Conservation (phyloP, 2,329 filamentous ascomycete species). For the Pseudopyrenochaeta lycopersici region DNA sequence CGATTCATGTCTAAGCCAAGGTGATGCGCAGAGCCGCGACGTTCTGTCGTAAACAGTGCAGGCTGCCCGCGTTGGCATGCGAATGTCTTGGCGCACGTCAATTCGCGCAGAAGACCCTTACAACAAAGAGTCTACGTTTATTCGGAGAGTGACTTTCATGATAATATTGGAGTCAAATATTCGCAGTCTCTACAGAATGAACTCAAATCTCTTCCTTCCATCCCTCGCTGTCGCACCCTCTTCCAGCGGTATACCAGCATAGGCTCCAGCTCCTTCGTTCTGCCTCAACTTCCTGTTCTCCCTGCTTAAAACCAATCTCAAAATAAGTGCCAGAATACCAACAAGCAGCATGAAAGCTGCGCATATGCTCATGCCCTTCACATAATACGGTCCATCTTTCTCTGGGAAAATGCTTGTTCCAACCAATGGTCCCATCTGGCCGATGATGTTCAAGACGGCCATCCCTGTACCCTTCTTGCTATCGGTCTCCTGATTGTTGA, state of each 20-base stretch:
- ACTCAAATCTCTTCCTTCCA: conserved; percentile 33
- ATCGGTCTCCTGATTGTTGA: conserved; percentile 82
- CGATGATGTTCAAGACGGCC: conserved; percentile 81
- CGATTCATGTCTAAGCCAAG: no score
- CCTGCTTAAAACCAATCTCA: conserved; percentile 53
- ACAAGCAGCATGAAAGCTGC: conserved; percentile 60
- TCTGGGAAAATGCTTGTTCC: conserved; percentile 65
- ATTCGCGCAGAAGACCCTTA: no score
- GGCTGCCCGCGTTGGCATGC: background rate
- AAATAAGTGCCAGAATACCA: conserved; percentile 50
- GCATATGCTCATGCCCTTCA: conserved; percentile 61
- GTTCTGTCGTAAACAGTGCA: background rate
- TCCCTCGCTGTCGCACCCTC: conserved; percentile 22
- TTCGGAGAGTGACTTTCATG: background rate
- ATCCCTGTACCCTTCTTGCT: conserved; percentile 78
- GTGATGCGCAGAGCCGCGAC: background rate
- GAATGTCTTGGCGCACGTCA: no score
- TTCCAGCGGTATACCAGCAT: conserved; percentile 38
- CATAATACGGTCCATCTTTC: conserved; percentile 59
- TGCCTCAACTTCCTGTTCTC: conserved; percentile 31
- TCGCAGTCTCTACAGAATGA: conserved; percentile 34
- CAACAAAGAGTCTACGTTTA: no score
- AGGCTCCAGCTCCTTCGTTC: conserved; percentile 20
- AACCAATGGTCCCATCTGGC: conserved; percentile 76
- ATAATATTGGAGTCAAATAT: background rate